Percentiles rank a stretch among this genome's conserved stretches.
Conservation (phyloP, 768 basidiomycete genomes). For the Trametes cinnabarina region DNA sequence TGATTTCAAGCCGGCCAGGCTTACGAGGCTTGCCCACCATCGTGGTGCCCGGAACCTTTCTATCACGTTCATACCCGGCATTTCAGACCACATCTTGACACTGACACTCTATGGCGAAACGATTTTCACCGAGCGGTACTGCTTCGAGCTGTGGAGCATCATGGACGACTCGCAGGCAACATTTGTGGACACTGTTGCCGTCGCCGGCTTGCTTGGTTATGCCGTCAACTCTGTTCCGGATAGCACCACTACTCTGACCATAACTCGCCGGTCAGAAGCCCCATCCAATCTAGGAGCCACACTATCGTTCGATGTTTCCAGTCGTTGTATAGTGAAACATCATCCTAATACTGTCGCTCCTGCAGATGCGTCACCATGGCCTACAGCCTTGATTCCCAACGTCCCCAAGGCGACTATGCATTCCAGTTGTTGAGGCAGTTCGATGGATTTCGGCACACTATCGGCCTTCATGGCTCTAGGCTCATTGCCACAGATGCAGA, state of each 20-base stretch:
- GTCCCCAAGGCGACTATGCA: not conserved
- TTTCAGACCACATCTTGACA: constrained; percentile 46
- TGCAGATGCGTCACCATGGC: constrained; percentile 11
- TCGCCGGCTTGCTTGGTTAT: constrained; percentile 34
- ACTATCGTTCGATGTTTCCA: no score
- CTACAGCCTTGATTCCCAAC: constrained; percentile 6
- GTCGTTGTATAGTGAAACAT: no score
- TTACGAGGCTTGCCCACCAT: not conserved
- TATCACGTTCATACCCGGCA: constrained; percentile 46
- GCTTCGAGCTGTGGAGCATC: constrained; percentile 61
- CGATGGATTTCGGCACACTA: constrained; percentile 6
- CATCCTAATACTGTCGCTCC: not conserved
- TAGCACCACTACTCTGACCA: constrained; percentile 38
- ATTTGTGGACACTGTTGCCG: constrained; percentile 38
- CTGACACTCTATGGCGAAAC: constrained; percentile 31
- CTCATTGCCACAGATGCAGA: constrained; percentile 15
- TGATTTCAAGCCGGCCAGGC: constrained; percentile 27
- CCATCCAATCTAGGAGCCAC: not conserved
- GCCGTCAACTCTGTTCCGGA: constrained; percentile 42
- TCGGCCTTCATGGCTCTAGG: constrained; percentile 12
- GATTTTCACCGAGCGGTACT: constrained; percentile 28
- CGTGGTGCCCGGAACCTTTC: constrained; percentile 38
- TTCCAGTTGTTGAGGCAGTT: constrained; percentile 12
- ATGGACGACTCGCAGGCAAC: constrained; percentile 24
- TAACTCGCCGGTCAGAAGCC: constrained; percentile 24